A percentile compares a stretch with the other conserved stretches of the same genome.
Conservation (phyloP, 495 filamentous ascomycete genomes). For the Cryomyces antarcticus region DNA sequence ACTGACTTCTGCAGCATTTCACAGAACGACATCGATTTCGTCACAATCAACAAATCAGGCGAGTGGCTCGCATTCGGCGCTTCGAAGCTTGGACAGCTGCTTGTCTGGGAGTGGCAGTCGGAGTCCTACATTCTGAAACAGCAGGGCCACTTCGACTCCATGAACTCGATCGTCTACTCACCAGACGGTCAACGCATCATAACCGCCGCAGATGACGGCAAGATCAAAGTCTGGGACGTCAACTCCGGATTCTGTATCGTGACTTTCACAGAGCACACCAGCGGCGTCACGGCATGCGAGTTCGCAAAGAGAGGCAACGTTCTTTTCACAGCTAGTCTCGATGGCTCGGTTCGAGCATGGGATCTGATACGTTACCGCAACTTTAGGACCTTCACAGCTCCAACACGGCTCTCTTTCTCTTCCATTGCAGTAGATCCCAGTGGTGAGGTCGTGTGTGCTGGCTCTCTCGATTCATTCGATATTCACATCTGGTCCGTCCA, state of each 20-base stretch:
- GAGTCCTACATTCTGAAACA: slow-evolving; percentile 99
- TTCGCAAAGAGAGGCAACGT: slow-evolving; percentile 90
- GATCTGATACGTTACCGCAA: slow-evolving; percentile 92
- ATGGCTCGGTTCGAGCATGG: slow-evolving; percentile 89
- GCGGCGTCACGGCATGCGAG: slow-evolving; percentile 85
- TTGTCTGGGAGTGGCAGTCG: slow-evolving; percentile 99
- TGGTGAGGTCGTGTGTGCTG: slow-evolving; percentile 86
- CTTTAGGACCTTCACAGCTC: slow-evolving; percentile 89
- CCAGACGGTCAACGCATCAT: slow-evolving; percentile 84
- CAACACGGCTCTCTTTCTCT: slow-evolving; percentile 76
- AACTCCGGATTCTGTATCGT: slow-evolving; percentile 94
- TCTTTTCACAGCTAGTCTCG: slow-evolving; percentile 80
- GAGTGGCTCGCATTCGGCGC: slow-evolving; percentile 98
- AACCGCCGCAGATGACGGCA: slow-evolving; percentile 86
- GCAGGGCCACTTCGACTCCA: slow-evolving; percentile 90
- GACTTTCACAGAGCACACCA: slow-evolving; percentile 92
- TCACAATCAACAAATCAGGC: slow-evolving; percentile 78
- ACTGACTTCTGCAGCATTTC: slow-evolving; percentile 46
- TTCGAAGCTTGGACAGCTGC: slow-evolving; percentile 76
- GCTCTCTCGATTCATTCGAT: slow-evolving; percentile 87
- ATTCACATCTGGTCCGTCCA: slow-evolving; percentile 97
- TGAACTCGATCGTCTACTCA: slow-evolving; percentile 84
- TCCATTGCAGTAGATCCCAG: slow-evolving; percentile 90
- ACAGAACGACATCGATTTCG: slow-evolving; percentile 83
- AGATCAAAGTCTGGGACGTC: slow-evolving; percentile 95